Conservation (phyloP, 140 eudicot genomes). For the Oenanthe javanica region DNA sequence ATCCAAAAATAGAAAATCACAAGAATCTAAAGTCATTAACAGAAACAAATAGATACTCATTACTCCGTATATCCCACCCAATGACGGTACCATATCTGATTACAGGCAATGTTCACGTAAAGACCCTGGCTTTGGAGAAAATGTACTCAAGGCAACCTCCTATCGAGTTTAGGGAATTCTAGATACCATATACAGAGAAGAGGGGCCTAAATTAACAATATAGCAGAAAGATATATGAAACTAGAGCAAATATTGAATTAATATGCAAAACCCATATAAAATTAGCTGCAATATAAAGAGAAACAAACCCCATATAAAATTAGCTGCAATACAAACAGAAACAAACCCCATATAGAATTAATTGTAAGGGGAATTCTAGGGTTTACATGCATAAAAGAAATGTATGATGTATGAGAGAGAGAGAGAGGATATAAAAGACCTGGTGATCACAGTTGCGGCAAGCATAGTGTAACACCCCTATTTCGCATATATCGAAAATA, state of each 20-base stretch:
- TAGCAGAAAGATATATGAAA: not conserved
- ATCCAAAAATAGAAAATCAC: not conserved
- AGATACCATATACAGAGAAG: not conserved
- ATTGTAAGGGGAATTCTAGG: not conserved
- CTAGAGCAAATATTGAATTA: not conserved
- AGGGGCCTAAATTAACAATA: not conserved
- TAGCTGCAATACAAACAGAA: not conserved
- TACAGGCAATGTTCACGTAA: too few relatives aligned
- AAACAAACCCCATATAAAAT: not conserved
- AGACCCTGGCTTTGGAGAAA: not conserved
- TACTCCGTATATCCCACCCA: too few relatives aligned
- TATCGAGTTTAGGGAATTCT: not conserved
- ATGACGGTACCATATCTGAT: not conserved
- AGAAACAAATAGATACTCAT: too few relatives aligned
- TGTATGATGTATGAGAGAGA: too few relatives aligned
- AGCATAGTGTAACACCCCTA: constrained; percentile 19
- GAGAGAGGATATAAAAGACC: constrained; percentile 23
- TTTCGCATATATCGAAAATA: too few relatives aligned
- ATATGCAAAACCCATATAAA: not conserved
- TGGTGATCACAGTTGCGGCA: constrained; percentile 94
- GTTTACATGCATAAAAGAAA: not conserved
- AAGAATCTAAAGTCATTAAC: not conserved
- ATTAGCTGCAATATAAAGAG: not conserved
- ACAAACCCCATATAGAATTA: not conserved
- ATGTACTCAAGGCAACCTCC: too few relatives aligned